Base-by-base conservation (phyloP, 306 rosid species). In the Prunus mume region DNA sequence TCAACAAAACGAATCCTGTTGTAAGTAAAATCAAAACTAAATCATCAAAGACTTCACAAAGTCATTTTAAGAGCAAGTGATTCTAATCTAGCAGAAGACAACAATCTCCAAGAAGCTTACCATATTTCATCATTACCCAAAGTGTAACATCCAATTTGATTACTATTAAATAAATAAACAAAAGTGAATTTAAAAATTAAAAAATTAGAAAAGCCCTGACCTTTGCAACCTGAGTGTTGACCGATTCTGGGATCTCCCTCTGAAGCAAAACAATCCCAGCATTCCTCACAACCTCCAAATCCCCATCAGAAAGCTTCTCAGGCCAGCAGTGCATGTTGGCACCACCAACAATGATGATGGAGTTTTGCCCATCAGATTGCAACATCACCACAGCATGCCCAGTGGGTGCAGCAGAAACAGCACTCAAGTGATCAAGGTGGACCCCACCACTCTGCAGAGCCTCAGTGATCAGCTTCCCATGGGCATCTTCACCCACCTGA, bases 381-480 rank as follows among this genome's bases (percentile, higher is more conserved):
- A 92, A 85, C 97, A 92, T 95, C 71, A 95, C 98, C 70, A 92
- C 93, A 7, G 93, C 96, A 60, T 95, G 97, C 7, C 96, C 97
- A 6, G 96, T 86, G 11, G 97, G 90, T 14, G 74, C 91, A 2
- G 67, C 81, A 18, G 65, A 68, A 56, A 89, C 89, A 22, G 63
- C 71, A 1, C 66, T 20, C 25, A 95, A 47, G 65, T 65, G 75
- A 72, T 92, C 92, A 1, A 92, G 81, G 27, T 64, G 58, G 12
- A 92, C 97, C 22, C 92, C 97, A 15, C 90, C 84, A 15, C 73
- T 71, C 5, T 73, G 69, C 10, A 95, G 84, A 12, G 97, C 93
- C 25, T 84, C 90, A 1, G 67, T 22, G 10, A 92, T 75, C 63
- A 95, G 72, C 46, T 71, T 89, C 61, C 98, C 97, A 28, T 92